A percentile compares a stretch with the other conserved stretches of the same genome.
Conservation (phyloP, 345 rosid species). For the Mangifera indica region DNA sequence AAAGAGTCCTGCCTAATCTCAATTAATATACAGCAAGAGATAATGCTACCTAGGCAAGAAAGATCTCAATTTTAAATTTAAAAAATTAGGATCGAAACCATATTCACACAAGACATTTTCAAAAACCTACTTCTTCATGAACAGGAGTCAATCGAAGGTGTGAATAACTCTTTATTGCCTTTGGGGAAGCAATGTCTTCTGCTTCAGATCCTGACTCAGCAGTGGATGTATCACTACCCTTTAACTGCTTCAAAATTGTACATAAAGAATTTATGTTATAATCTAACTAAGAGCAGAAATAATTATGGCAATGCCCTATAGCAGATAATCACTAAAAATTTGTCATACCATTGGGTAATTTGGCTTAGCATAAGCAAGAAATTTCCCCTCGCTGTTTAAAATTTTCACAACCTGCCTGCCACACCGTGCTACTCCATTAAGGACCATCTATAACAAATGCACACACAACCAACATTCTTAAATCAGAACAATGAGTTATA, state of each 20-base stretch:
- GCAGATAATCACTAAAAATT: slow-evolving; percentile 1
- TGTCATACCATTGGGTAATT: slow-evolving; percentile 60
- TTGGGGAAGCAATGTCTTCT: slow-evolving; percentile 88
- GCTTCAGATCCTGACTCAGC: slow-evolving; percentile 99
- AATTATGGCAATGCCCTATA: not conserved
- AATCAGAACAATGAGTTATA: not conserved
- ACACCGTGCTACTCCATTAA: slow-evolving; percentile 67
- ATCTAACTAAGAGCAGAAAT: not conserved
- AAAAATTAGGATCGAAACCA: not conserved
- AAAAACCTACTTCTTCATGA: slow-evolving; percentile 79
- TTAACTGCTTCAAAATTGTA: slow-evolving; percentile 50
- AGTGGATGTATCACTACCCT: slow-evolving; percentile 95
- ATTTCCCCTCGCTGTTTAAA: slow-evolving; percentile 82
- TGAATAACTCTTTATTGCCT: slow-evolving; percentile 77
- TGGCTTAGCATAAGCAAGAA: slow-evolving; percentile 93
- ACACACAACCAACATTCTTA: slow-evolving; percentile 11
- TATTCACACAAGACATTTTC: slow-evolving; percentile 1
- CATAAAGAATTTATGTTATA: not conserved
- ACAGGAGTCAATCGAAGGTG: slow-evolving; percentile 94
- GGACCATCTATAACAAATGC: slow-evolving; percentile 65
- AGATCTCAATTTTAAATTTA: not conserved
- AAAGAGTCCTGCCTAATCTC: not conserved
- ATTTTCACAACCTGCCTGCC: slow-evolving; percentile 93
- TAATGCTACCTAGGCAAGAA: too few relatives aligned
- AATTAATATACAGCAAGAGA: not conserved